phyloP scores from a whole-genome alignment of 805 yeast species.

The Blastobotrys parvus region DNA sequence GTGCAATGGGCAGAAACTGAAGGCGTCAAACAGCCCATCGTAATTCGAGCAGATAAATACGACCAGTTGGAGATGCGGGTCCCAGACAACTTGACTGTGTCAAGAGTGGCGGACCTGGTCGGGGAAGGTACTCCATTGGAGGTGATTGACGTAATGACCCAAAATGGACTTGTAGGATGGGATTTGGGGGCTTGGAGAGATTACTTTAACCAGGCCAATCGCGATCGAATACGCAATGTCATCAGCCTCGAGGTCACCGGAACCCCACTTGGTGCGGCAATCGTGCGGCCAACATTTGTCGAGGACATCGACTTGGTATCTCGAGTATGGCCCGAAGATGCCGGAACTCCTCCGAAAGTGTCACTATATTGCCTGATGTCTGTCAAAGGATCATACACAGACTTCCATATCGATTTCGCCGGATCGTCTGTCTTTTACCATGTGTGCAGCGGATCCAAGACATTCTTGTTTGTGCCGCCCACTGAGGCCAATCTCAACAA shows the following conservation, averaged over 20 bases:
- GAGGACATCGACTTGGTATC: conserved; percentile 59
- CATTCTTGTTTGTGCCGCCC: conserved; percentile 75
- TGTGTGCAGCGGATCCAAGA: conserved; percentile 63
- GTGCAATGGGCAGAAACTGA: conserved; percentile 30
- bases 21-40: conserved; percentile 37
- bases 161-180: conserved; percentile 56
- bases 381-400: conserved; percentile 71
- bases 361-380: conserved; percentile 82
- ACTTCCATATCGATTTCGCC: conserved; percentile 86
- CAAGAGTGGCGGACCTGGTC: conserved; percentile 45
- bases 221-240: conserved; percentile 70
- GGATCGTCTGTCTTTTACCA: conserved; percentile 91
- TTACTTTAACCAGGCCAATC: conserved; percentile 45
- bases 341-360: conserved; percentile 27
- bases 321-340: conserved; percentile 45
- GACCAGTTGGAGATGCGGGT: conserved; percentile 39
- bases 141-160: conserved; percentile 86
- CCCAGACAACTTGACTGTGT: conserved; percentile 51
- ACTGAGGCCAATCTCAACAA: conserved; percentile 49
- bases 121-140: conserved; percentile 62
- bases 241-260: conserved; percentile 72
- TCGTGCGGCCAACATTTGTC: conserved; percentile 61
- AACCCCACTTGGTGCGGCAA: conserved; percentile 39
- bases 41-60: conserved; percentile 31
- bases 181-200: conserved; percentile 63